phyloP scores from a whole-genome alignment of 768 basidiomycete genomes.

The Suillus americanus region DNA sequence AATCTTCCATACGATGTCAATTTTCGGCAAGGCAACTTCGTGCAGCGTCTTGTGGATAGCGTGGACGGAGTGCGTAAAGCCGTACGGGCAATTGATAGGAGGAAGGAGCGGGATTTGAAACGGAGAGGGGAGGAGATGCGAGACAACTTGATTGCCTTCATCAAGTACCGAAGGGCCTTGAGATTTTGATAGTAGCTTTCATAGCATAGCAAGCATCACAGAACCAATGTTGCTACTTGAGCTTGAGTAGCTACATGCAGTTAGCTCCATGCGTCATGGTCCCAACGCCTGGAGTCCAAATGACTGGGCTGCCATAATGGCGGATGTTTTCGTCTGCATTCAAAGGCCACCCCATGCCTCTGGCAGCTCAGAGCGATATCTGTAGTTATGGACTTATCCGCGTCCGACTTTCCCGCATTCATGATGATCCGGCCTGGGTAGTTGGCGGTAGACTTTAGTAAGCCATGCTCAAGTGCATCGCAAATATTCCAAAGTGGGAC shows the following conservation, averaged over 20 bases:
- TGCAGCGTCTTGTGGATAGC: conserved; percentile 54
- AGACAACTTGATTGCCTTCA: conserved; percentile 75
- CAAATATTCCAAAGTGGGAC: conserved; percentile 6
- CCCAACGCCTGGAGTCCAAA: conserved; percentile 1
- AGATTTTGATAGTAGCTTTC: conserved; percentile 23
- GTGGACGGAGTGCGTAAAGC: conserved; percentile 62
- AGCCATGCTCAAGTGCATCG: conserved; percentile 7
- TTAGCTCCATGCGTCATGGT: background rate
- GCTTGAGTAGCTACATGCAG: background rate
- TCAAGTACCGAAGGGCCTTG: conserved; percentile 67
- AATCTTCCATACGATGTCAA: conserved; percentile 74
- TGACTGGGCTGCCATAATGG: background rate
- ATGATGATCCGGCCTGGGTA: background rate
- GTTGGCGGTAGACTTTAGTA: background rate
- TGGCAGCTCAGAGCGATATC: conserved; percentile 6
- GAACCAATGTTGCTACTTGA: background rate
- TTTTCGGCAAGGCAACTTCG: conserved; percentile 63
- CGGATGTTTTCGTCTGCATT: conserved; percentile 8
- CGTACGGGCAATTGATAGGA: conserved; percentile 64
- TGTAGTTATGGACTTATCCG: background rate
- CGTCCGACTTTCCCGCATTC: conserved; percentile 3
- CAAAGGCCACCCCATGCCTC: background rate
- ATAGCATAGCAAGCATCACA: background rate
- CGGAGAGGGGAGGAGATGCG: conserved; percentile 72
- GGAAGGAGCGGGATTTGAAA: conserved; percentile 63